A percentile compares a stretch with the other conserved stretches of the same genome.
Conservation (phyloP, 2,329 filamentous ascomycete species). For the Fusarium sp. region DNA sequence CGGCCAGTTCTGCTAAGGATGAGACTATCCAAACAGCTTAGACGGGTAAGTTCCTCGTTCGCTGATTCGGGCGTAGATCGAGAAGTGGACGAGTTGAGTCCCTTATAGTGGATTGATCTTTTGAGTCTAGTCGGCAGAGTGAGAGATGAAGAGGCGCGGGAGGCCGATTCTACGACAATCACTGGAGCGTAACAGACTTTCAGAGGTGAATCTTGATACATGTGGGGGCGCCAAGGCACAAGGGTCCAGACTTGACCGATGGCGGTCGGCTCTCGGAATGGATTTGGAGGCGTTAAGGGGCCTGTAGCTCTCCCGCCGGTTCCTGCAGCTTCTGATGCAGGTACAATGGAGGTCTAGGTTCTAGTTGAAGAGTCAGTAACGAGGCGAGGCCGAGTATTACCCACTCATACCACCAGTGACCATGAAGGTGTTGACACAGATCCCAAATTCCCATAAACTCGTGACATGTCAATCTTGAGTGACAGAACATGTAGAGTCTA, state of each 20-base stretch:
- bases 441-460: not conserved
- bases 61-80: not conserved
- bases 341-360: not conserved
- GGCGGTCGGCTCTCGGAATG: conserved; percentile 9
- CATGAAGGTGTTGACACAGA: not conserved
- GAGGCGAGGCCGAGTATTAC: not conserved
- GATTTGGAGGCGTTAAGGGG: not conserved
- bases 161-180: not conserved
- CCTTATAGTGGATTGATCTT: not conserved
- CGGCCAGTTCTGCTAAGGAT: not conserved
- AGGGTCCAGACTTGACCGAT: conserved; percentile 28
- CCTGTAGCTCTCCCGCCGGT: conserved; percentile 19
- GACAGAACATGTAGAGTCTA: not conserved
- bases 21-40: conserved; percentile 6
- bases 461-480: not conserved
- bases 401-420: not conserved
- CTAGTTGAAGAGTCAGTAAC: not conserved
- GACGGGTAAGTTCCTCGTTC: not conserved
- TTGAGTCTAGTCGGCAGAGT: not conserved
- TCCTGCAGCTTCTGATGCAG: conserved; percentile 18
- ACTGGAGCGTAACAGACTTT: not conserved
- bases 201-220: conserved; percentile 12
- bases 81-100: not conserved
- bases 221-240: conserved; percentile 14
- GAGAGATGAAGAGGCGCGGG: not conserved